Conservation (phyloP, 2,329 filamentous ascomycete species). For the Pyrenophora tritici-repentis region DNA sequence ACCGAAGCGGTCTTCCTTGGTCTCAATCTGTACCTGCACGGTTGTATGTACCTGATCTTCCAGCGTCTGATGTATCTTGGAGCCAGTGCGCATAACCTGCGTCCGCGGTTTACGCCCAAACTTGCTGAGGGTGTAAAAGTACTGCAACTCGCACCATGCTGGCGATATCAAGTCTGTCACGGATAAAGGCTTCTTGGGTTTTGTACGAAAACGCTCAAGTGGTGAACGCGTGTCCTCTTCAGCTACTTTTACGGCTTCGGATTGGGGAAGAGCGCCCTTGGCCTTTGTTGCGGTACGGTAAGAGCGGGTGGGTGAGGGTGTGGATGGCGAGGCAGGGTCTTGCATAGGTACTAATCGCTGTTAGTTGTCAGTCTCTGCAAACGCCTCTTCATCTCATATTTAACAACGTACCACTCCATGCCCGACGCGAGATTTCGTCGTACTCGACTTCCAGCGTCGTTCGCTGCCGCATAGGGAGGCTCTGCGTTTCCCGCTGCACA, state of each 20-base stretch:
- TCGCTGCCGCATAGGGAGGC: constrained; percentile 26
- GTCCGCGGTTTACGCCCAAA: constrained; percentile 78
- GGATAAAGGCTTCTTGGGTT: constrained; percentile 76
- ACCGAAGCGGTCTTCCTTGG: constrained; percentile 81
- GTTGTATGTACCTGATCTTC: constrained; percentile 84
- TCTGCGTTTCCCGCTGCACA: constrained; percentile 14
- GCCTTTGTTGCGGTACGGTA: background rate
- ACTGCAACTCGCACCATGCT: constrained; percentile 95
- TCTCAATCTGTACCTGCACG: constrained; percentile 72
- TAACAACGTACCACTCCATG: constrained; percentile 39
- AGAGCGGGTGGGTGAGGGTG: constrained; percentile 1
- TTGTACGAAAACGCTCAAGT: constrained; percentile 76
- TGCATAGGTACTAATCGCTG: constrained; percentile 44
- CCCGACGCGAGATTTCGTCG: constrained; percentile 44
- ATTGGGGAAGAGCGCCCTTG: background rate
- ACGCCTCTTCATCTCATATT: background rate
- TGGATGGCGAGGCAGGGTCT: constrained; percentile 20
- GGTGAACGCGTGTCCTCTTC: constrained; percentile 60
- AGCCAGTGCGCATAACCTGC: constrained; percentile 81
- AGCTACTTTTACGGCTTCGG: constrained; percentile 3
- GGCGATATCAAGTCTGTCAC: constrained; percentile 88
- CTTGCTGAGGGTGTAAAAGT: constrained; percentile 81
- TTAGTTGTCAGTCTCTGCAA: constrained; percentile 46
- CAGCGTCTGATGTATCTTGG: constrained; percentile 76
- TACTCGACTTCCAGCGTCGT: constrained; percentile 51